A percentile compares a stretch with the other conserved stretches of the same genome.
These are phyloP conservation scores for Cordyceps militaris DNA, from an alignment of 2,329 filamentous ascomycete genomes.

Conservation along the genomic window DNA sequence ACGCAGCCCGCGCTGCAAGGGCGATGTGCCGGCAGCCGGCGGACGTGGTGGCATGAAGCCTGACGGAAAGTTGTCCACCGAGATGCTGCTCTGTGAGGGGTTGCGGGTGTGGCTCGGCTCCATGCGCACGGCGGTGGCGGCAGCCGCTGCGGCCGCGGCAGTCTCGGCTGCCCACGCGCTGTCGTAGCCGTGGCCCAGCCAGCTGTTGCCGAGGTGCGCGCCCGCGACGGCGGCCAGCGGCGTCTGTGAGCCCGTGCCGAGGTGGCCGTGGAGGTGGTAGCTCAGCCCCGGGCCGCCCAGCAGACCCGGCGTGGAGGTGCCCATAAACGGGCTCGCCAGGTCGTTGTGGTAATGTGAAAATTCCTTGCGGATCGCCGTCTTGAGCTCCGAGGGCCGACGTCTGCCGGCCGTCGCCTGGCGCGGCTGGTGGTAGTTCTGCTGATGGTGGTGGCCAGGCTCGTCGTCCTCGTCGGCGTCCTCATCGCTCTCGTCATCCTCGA, in stretches of 20 bases:
- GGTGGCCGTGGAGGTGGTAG: constrained; percentile 78
- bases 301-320: constrained; percentile 53
- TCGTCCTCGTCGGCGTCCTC: constrained; percentile 17
- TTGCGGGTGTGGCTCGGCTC: constrained; percentile 35
- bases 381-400: constrained; percentile 21
- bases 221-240: constrained; percentile 74
- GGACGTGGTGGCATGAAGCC: constrained; percentile 22
- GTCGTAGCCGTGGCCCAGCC: constrained; percentile 23
- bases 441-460: constrained; percentile 9
- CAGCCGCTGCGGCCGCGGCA: not conserved
- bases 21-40: constrained; percentile 14
- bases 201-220: constrained; percentile 39
- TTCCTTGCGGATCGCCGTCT: constrained; percentile 28
- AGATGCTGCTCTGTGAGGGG: constrained; percentile 40
- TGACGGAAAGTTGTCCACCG: constrained; percentile 34
- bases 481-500: constrained; percentile 44
- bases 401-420: not conserved
- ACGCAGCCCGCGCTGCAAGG: constrained; percentile 38
- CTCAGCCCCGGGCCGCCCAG: constrained; percentile 70
- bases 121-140: not conserved
- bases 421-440: not conserved
- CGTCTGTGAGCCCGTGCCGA: constrained; percentile 70
- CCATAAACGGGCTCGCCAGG: constrained; percentile 50
- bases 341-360: constrained; percentile 30
- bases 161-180: not conserved